These are phyloP conservation scores for Laetiporus sulphureus DNA, from an alignment of 1,284 basidiomycete species.

Conservation along the genomic window DNA sequence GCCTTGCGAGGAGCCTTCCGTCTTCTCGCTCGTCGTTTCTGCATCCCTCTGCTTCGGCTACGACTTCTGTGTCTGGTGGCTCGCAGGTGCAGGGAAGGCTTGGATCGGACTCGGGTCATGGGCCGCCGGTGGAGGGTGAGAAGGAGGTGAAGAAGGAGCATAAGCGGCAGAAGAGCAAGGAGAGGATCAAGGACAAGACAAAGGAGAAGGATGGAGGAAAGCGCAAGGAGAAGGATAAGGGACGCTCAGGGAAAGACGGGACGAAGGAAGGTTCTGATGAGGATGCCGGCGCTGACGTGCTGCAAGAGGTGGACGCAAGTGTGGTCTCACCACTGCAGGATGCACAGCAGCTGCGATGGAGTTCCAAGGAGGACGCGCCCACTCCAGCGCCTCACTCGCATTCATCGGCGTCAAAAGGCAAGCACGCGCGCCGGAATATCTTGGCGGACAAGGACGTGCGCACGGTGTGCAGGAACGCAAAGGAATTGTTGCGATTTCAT, in stretches of 20 bases:
- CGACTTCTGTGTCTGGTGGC: slow-evolving; percentile 11
- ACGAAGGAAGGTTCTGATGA: neutral
- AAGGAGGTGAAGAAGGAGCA: slow-evolving; percentile 4
- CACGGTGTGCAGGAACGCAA: slow-evolving; percentile 63
- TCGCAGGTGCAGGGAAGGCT: slow-evolving; percentile 7
- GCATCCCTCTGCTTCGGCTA: slow-evolving; percentile 10
- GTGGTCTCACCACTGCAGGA: too few relatives aligned
- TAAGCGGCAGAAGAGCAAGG: slow-evolving; percentile 2
- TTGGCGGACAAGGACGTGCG: slow-evolving; percentile 51
- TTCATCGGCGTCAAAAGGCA: slow-evolving; percentile 32
- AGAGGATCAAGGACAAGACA: slow-evolving; percentile 3
- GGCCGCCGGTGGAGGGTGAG: slow-evolving; percentile 3
- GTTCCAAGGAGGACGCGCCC: neutral
- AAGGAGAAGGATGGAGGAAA: slow-evolving; percentile 6
- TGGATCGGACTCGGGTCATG: slow-evolving; percentile 8
- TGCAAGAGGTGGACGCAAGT: neutral
- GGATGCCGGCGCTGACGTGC: neutral
- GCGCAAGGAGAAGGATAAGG: slow-evolving; percentile 6
- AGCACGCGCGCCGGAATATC: slow-evolving; percentile 26
- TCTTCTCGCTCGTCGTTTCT: slow-evolving; percentile 17
- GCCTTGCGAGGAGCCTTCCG: slow-evolving; percentile 15
- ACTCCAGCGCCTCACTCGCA: slow-evolving; percentile 4
- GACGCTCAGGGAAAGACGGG: neutral
- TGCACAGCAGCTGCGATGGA: neutral
- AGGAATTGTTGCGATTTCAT: slow-evolving; percentile 70